Base-by-base conservation (phyloP, 768 basidiomycete genomes). In the Thelephora ganbajun region DNA sequence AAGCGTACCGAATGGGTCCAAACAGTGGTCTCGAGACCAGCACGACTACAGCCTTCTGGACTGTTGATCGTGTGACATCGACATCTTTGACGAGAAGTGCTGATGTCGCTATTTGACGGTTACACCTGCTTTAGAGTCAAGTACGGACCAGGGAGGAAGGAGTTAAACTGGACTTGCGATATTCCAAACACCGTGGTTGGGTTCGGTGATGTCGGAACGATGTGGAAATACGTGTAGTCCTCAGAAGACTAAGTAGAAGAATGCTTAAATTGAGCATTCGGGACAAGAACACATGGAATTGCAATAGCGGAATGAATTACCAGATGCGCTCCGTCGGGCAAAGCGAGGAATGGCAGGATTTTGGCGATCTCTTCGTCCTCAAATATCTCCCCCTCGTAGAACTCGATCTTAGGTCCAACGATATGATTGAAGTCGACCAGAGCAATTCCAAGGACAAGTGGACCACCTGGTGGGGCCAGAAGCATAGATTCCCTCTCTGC, bases 31-130 rank as follows among this genome's bases (percentile, higher is more conserved):
- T 86, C 11, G 83, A 77, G 3, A 90, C 92, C 33, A 99, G 70
- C 2, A 99, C 87, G 0, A 98, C 90, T 2, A 99, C 88, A 0
- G 96, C 93, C 61, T 98, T 99, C 63, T 99, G 96, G 0, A 99
- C 96, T 7, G 83, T 98, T 4, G 86, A 90, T 13, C 96, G 80
- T 4, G 96, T 98, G 14, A 98, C 88, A 53, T 96, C 93, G 2
- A 76, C 69, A 35, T 78, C 74, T 58, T 82, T 84, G 43, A 85
- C 81, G 3, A 90, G 68, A 23, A 99, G 71, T 19, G 80, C 71
- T 0, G 82, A 73, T 1, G 92, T 70, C 9, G 87, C 69, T 33
- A 99, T 90, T 68, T 99, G 96, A 44, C 93, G 89, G 56, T 98
- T 97, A 61, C 93, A 94, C 56, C 89, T 92, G 51, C 33, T 11